These are phyloP conservation scores for Termitomyces sp. DNA, from an alignment of 768 basidiomycete genomes.

Conservation along the genomic window DNA sequence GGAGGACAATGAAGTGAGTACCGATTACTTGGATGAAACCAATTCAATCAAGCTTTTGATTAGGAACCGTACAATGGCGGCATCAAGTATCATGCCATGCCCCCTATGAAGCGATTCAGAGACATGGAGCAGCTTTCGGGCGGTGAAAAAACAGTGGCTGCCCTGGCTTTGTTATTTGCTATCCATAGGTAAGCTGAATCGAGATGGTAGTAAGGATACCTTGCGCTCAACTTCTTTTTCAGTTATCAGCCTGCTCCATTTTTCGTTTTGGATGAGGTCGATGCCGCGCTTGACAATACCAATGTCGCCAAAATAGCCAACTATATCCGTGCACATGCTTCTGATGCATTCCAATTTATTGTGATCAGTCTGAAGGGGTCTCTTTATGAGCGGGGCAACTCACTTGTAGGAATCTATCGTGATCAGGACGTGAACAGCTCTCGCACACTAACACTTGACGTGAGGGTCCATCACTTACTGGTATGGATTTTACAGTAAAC, in stretches of 20 bases:
- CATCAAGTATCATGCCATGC: constrained; percentile 99
- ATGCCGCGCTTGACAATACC: constrained; percentile 97
- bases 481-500: not conserved
- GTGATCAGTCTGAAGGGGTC: constrained; percentile 97
- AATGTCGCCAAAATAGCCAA: constrained; percentile 95
- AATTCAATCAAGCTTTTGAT: not conserved
- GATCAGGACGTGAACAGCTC: constrained; percentile 95
- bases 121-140: constrained; percentile 99
- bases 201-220: not conserved
- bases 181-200: constrained; percentile 74
- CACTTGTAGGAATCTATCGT: constrained; percentile 90
- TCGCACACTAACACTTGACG: constrained; percentile 86
- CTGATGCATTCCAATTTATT: constrained; percentile 88
- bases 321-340: constrained; percentile 86
- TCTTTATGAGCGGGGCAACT: constrained; percentile 85
- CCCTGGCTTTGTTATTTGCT: constrained; percentile 92
- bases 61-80: constrained; percentile 71
- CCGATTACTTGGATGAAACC: not conserved
- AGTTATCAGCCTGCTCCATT: constrained; percentile 97
- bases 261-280: constrained; percentile 98
- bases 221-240: not conserved
- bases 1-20: constrained; percentile 87
- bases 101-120: constrained; percentile 98
- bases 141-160: constrained; percentile 98
- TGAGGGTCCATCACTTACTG: constrained; percentile 34